Percentiles rank a stretch among this genome's conserved stretches.
These are phyloP conservation scores for Cyclocybe aegerita DNA, from an alignment of 768 basidiomycete species.

Conservation along the genomic window DNA sequence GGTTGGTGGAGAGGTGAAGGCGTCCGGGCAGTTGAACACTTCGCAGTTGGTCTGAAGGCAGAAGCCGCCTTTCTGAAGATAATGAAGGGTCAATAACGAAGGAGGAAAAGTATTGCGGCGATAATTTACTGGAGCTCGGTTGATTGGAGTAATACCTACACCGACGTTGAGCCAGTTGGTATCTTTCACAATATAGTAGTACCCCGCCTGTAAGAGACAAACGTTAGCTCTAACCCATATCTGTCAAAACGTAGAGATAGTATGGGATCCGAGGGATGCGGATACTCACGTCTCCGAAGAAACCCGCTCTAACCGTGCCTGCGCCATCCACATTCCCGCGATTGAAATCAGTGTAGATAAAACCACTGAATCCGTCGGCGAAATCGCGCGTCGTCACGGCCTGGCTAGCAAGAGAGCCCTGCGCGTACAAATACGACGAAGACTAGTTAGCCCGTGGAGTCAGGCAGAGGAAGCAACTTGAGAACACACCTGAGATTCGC, in stretches of 20 bases:
- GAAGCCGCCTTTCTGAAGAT: slow-evolving; percentile 16
- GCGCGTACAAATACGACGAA: too few species aligned
- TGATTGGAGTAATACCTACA: slow-evolving; percentile 14
- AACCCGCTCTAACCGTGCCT: slow-evolving; percentile 23
- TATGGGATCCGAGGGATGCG: not conserved
- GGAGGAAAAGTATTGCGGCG: too few species aligned
- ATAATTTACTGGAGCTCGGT: slow-evolving; percentile 21
- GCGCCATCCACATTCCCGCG: slow-evolving; percentile 18
- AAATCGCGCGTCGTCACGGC: slow-evolving; percentile 15
- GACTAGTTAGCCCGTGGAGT: too few species aligned
- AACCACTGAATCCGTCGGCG: slow-evolving; percentile 19
- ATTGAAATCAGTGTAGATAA: slow-evolving; percentile 25
- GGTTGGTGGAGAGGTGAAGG: slow-evolving; percentile 23
- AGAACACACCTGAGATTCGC: slow-evolving; percentile 2
- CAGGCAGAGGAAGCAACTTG: too few species aligned
- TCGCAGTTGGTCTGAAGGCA: slow-evolving; percentile 20
- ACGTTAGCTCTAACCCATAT: not conserved
- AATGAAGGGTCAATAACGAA: not conserved
- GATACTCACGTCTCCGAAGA: slow-evolving; percentile 15
- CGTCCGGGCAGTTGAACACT: slow-evolving; percentile 15
- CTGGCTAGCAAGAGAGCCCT: slow-evolving; percentile 14
- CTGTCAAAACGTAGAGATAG: not conserved
- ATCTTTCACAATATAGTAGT: slow-evolving; percentile 27
- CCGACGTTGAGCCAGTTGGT: slow-evolving; percentile 24
- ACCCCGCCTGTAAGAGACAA: slow-evolving; percentile 11